A percentile compares a stretch with the other conserved stretches of the same genome.
These are phyloP conservation scores for Phyllosticta ampelicida DNA, from an alignment of 2,329 filamentous ascomycete genomes.

Conservation along the genomic window DNA sequence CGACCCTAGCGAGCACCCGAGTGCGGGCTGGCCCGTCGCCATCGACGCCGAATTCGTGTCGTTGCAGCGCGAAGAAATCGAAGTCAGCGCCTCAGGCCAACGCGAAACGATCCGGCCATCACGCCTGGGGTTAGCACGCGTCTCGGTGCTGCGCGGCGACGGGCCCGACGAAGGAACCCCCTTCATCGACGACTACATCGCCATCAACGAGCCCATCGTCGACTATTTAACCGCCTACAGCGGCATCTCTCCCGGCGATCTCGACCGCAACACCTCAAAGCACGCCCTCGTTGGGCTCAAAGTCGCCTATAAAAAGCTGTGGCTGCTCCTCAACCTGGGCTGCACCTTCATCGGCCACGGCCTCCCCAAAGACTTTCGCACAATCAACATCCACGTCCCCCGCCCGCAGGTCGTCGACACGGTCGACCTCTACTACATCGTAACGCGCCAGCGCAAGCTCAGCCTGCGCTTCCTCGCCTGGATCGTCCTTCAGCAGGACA, in stretches of 20 bases:
- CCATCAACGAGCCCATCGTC: conserved; percentile 79
- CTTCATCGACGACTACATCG: conserved; percentile 97
- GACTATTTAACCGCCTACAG: conserved; percentile 94
- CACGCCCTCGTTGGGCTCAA: conserved; percentile 84
- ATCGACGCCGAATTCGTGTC: conserved; percentile 96
- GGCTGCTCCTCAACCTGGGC: conserved; percentile 88
- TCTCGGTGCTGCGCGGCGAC: conserved; percentile 75
- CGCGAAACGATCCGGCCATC: conserved; percentile 86
- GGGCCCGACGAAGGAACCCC: conserved; percentile 70
- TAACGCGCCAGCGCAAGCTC: conserved; percentile 70
- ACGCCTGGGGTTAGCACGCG: conserved; percentile 82
- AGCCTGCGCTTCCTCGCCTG: conserved; percentile 86
- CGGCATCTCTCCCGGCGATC: conserved; percentile 74
- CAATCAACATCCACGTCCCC: conserved; percentile 95
- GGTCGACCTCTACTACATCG: conserved; percentile 79
- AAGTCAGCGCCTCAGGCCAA: conserved; percentile 89
- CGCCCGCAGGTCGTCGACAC: conserved; percentile 88
- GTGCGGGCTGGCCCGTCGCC: conserved; percentile 65
- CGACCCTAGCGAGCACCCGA: conserved; percentile 53
- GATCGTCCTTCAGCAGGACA: conserved; percentile 83
- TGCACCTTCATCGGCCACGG: conserved; percentile 92
- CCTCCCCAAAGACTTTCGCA: conserved; percentile 88
- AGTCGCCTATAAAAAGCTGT: conserved; percentile 92
- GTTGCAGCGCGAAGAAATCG: conserved; percentile 84
- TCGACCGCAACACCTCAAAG: conserved; percentile 65